Evolutionary conservation across 192 early-diverging fungal species (phyloP).

Genomic region (Ambispora gerdemannii): DNA sequence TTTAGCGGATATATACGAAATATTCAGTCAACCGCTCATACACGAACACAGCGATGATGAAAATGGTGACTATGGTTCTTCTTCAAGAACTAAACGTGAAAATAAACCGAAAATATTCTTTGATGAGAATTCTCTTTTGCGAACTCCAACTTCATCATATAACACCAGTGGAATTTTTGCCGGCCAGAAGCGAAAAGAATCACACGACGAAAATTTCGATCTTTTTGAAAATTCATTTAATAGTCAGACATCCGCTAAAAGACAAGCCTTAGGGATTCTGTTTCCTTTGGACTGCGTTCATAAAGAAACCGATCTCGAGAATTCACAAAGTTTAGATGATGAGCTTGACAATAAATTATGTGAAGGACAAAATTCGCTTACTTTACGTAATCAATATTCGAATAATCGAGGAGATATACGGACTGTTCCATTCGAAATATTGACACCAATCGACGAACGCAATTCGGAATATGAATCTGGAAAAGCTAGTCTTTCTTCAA

Average conservation of each 20-base stretch:
- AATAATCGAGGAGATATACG: background rate
- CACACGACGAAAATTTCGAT: background rate
- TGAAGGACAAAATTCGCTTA: background rate
- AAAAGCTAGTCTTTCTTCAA: background rate
- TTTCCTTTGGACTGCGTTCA: no score
- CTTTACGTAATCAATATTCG: background rate
- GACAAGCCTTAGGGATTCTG: background rate
- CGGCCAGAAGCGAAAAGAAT: background rate
- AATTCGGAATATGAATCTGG: slow-evolving; percentile 12
- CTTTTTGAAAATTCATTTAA: background rate
- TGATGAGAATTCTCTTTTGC: background rate
- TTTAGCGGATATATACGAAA: slow-evolving; percentile 20
- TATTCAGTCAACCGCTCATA: slow-evolving; percentile 22
- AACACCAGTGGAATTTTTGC: background rate
- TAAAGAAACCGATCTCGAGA: background rate
- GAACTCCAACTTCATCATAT: background rate
- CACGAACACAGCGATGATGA: background rate
- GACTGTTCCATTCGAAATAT: slow-evolving; percentile 3
- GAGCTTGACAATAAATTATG: background rate
- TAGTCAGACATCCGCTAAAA: background rate
- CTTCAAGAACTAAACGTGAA: background rate
- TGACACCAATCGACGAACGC: slow-evolving; percentile 18
- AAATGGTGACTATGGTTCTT: background rate
- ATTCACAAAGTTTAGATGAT: background rate
- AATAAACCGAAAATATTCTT: background rate